Conservation (phyloP, 805 yeast species). For the Ogataea populi-albae region DNA sequence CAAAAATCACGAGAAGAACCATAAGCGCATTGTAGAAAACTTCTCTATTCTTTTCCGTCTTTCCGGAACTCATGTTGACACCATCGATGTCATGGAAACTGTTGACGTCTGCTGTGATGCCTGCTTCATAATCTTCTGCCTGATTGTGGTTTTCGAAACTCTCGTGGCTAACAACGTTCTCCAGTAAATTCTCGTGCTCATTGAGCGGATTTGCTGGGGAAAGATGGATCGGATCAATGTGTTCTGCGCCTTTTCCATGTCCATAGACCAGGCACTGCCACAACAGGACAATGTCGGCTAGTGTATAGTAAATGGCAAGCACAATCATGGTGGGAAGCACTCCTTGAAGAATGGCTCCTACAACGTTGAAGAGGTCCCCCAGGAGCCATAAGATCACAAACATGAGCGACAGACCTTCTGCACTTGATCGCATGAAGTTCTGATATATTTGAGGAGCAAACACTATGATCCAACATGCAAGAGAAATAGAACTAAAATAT, state of each 20-base stretch:
- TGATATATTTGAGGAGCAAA: constrained; percentile 97
- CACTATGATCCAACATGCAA: constrained; percentile 97
- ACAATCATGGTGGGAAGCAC: constrained; percentile 93
- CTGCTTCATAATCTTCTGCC: constrained; percentile 13
- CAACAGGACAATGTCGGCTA: constrained; percentile 82
- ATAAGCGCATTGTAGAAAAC: constrained; percentile 42
- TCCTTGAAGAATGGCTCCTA: constrained; percentile 88
- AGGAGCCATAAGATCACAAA: constrained; percentile 89
- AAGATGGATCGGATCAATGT: constrained; percentile 71
- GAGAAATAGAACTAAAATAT: constrained; percentile 63
- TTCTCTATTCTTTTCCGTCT: constrained; percentile 21
- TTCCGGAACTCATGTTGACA: constrained; percentile 17
- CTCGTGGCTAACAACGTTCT: constrained; percentile 52
- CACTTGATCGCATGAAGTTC: constrained; percentile 76
- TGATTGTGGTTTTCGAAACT: constrained; percentile 21
- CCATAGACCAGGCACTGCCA: constrained; percentile 84
- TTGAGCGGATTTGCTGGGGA: constrained; percentile 86
- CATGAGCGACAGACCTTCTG: constrained; percentile 85
- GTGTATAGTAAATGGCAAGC: constrained; percentile 86
- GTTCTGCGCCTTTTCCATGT: constrained; percentile 42
- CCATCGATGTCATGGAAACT: constrained; percentile 34
- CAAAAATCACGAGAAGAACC: constrained; percentile 62
- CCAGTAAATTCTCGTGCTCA: constrained; percentile 60
- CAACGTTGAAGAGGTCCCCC: constrained; percentile 90
- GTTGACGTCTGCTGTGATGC: constrained; percentile 21